Evolutionary conservation across 139 green algal genomes (phyloP).

Genomic region (Coelastrella sp.): DNA sequence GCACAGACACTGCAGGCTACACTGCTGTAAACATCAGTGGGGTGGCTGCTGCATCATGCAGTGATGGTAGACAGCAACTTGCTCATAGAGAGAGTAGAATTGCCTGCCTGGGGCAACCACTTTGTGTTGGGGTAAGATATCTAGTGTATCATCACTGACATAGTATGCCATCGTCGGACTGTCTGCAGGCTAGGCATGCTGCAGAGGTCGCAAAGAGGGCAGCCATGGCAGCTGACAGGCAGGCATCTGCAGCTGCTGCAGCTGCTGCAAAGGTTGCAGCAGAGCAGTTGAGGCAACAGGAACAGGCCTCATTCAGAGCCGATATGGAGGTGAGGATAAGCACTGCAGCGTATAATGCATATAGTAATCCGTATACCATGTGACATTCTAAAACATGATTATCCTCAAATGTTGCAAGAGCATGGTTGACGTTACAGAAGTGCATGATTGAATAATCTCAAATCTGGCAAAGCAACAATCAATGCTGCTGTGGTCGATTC

Average conservation of each 20-base stretch:
- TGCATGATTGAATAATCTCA: too few species aligned
- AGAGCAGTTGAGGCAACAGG: not conserved
- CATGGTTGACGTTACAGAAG: too few species aligned
- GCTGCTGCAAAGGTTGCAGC: slow-evolving; percentile 42
- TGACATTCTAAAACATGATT: not conserved
- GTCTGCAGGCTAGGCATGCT: slow-evolving; percentile 37
- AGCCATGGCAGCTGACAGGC: slow-evolving; percentile 3
- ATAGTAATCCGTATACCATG: not conserved
- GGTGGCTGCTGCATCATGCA: not conserved
- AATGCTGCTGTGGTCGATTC: not conserved
- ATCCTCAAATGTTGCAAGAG: not conserved
- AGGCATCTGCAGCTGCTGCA: not conserved
- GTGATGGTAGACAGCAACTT: not conserved
- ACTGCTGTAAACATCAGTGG: not conserved
- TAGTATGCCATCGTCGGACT: too few species aligned
- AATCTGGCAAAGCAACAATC: not conserved
- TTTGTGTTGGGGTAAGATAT: too few species aligned
- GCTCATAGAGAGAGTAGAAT: too few species aligned
- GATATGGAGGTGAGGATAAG: slow-evolving; percentile 18
- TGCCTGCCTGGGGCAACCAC: not conserved
- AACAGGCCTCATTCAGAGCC: not conserved
- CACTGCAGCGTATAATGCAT: too few species aligned
- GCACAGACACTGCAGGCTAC: not conserved
- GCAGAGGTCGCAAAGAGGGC: slow-evolving; percentile 18
- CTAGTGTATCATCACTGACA: too few species aligned